Evolutionary conservation across 768 basidiomycete species (phyloP).

Genomic region (Sarcomyxa edulis): DNA sequence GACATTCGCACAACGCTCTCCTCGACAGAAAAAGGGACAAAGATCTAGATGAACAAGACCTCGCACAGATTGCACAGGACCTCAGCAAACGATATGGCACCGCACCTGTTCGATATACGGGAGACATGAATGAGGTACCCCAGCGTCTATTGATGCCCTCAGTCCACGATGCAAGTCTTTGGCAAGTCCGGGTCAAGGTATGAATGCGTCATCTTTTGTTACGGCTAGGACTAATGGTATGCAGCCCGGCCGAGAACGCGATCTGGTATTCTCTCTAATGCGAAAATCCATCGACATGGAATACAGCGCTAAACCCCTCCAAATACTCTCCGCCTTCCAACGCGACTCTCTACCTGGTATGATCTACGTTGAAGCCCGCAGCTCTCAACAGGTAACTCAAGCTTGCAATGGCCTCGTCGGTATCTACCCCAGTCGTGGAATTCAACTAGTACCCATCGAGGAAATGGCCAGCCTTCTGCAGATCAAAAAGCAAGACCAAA

Average conservation of each 20-base stretch:
- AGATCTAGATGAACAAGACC: slow-evolving; percentile 71
- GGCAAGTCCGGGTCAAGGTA: slow-evolving; percentile 94
- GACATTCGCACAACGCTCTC: slow-evolving; percentile 52
- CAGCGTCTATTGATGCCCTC: slow-evolving; percentile 94
- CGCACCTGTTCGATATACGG: slow-evolving; percentile 70
- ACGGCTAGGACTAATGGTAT: slow-evolving; percentile 3
- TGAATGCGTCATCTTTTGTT: slow-evolving; percentile 11
- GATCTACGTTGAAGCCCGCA: slow-evolving; percentile 94
- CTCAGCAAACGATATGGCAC: slow-evolving; percentile 74
- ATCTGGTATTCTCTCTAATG: slow-evolving; percentile 92
- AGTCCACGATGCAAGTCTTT: slow-evolving; percentile 91
- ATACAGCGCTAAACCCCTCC: slow-evolving; percentile 69
- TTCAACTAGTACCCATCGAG: slow-evolving; percentile 86
- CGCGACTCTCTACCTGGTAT: slow-evolving; percentile 93
- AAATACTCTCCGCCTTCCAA: slow-evolving; percentile 92
- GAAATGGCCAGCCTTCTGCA: slow-evolving; percentile 97
- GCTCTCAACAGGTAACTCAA: slow-evolving; percentile 76
- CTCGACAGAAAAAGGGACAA: slow-evolving; percentile 64
- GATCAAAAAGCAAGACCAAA: slow-evolving; percentile 91
- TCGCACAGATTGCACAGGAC: slow-evolving; percentile 80
- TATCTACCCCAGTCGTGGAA: slow-evolving; percentile 78
- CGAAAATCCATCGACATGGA: slow-evolving; percentile 87
- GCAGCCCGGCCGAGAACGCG: slow-evolving; percentile 87
- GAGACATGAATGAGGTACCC: slow-evolving; percentile 91
- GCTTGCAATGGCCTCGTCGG: slow-evolving; percentile 91